Percentiles rank a stretch among this genome's conserved stretches.
Conservation (phyloP, 768 basidiomycete genomes). For the Boletus sp. region DNA sequence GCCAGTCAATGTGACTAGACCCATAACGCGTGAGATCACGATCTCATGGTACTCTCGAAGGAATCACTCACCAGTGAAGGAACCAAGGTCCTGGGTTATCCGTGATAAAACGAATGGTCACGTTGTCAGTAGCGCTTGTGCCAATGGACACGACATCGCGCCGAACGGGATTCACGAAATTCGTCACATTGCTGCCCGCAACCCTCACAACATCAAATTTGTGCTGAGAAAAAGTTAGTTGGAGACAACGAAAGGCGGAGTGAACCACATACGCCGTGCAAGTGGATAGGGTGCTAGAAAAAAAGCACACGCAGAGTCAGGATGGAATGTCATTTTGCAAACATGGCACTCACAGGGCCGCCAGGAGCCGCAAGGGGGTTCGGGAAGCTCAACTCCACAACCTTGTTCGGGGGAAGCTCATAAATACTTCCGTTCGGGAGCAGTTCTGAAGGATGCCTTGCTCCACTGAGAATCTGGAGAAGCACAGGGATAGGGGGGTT, state of each 20-base stretch:
- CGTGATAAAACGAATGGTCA: slow-evolving; percentile 57
- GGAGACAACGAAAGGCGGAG: neutral
- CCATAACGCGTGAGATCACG: neutral
- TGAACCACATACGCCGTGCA: slow-evolving; percentile 37
- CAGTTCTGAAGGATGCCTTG: slow-evolving; percentile 41
- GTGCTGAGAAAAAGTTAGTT: slow-evolving; percentile 23
- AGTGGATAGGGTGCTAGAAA: slow-evolving; percentile 38
- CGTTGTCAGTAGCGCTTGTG: slow-evolving; percentile 35
- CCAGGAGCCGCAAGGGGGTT: slow-evolving; percentile 25
- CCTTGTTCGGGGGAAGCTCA: slow-evolving; percentile 41
- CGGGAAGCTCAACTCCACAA: slow-evolving; percentile 46
- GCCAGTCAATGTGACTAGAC: slow-evolving; percentile 31
- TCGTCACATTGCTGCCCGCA: slow-evolving; percentile 28
- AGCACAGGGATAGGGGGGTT: slow-evolving; percentile 49
- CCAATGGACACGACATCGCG: slow-evolving; percentile 34
- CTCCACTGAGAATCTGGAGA: slow-evolving; percentile 58
- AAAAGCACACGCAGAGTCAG: neutral
- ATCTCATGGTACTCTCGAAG: neutral
- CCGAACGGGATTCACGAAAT: slow-evolving; percentile 37
- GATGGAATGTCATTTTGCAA: neutral
- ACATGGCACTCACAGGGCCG: slow-evolving; percentile 28
- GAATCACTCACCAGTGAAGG: slow-evolving; percentile 37
- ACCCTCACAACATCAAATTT: slow-evolving; percentile 35
- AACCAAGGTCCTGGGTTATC: slow-evolving; percentile 68
- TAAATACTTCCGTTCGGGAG: slow-evolving; percentile 50